Percentiles rank a stretch among this genome's conserved stretches.
These are phyloP conservation scores for Phyllostachys edulis DNA, from an alignment of 176 grass and related monocot genomes.

Conservation along the genomic window DNA sequence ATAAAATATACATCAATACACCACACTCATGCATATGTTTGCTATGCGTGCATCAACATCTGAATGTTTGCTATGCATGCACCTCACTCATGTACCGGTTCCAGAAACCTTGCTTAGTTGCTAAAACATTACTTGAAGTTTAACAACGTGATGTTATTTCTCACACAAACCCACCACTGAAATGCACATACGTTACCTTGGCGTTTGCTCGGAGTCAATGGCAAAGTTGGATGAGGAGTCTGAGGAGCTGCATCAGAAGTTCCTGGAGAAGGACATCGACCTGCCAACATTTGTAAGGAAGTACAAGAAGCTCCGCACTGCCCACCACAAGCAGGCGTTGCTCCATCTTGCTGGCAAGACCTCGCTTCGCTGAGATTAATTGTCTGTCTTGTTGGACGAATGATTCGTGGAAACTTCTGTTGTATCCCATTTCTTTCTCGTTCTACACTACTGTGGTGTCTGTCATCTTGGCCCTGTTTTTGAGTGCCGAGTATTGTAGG, in stretches of 20 bases:
- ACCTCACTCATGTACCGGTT: neutral
- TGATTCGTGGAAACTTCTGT: neutral
- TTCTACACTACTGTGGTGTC: neutral
- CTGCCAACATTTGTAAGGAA: conserved; percentile 74
- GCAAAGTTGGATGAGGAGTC: conserved; percentile 75
- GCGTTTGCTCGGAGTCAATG: conserved; percentile 48
- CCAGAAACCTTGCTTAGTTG: neutral
- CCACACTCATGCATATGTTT: neutral
- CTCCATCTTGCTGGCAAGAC: conserved; percentile 82
- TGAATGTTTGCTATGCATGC: neutral
- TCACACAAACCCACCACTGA: neutral
- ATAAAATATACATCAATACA: neutral
- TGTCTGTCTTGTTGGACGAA: neutral
- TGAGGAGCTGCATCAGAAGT: conserved; percentile 61
- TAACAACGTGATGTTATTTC: neutral
- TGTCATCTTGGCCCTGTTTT: neutral
- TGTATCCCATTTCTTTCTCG: conserved; percentile 6
- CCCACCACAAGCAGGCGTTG: conserved; percentile 72
- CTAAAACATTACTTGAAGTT: neutral
- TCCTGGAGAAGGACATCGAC: conserved; percentile 79
- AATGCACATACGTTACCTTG: neutral
- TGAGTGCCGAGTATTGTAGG: neutral
- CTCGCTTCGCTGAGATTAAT: conserved; percentile 44
- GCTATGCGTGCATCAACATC: neutral
- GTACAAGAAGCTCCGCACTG: conserved; percentile 75